Evolutionary conservation across 1,284 basidiomycete species (phyloP), one percentile per base, ranked within the genome.

Genomic region (Fomitopsis palustris): DNA sequence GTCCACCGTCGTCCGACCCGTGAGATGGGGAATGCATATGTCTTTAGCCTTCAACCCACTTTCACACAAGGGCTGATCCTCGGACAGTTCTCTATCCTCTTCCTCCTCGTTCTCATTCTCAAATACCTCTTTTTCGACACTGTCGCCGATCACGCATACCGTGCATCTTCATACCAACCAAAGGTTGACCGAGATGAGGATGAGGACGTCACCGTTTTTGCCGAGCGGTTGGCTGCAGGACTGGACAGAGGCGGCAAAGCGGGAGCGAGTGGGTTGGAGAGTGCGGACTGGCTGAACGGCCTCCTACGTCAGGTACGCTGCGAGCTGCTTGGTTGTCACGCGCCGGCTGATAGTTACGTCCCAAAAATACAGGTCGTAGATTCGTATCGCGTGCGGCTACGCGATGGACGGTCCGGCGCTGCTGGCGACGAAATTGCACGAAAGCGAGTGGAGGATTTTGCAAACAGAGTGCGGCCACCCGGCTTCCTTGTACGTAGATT

Each of bases 21-120:
- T 56, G 54, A 54, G 29, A 88, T 88, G 86, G 78, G 78, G 60
- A 77, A 72, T 67, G 85, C 82, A 69, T 86, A 86, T 72, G 70
- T 91, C 54, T 83, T 91, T 66, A 86, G 86, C 21, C 76, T 92
- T 53, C 84, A 89, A 65, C 91, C 88, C 1, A 93, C 90, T 2
- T 93, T 93, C 72, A 92, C 91, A 0, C 91, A 93, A 70, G 91
- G 91, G 38, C 81, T 93, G 47, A 77, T 93, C 31, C 73, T 93
- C 31, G 91, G 91, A 60, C 91, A 93, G 68, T 75, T 91, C 35
- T 92, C 90, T 37, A 86, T 93, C 62, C 77, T 93, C 54, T 67
- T 86, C 54, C 77, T 93, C 31, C 79, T 93, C 33, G 78, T 76
- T 38, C 75, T 91, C 64, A 79, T 93, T 63, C 83, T 93, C 73